Base-by-base conservation (phyloP, 768 basidiomycete genomes). In the Infundibulicybe gibba region DNA sequence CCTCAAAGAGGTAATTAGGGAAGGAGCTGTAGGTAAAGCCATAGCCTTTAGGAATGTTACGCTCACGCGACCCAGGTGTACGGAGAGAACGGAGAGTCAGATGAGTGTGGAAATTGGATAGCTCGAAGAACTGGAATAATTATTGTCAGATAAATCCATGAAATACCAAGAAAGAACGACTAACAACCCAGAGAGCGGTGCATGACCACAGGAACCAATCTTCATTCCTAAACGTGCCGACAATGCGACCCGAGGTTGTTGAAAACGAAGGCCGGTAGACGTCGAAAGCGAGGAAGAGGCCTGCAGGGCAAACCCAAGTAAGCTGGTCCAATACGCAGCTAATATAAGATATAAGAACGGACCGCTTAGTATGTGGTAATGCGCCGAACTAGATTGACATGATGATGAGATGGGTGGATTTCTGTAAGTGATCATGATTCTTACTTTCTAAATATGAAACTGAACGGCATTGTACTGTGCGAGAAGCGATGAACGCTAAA, bases 1-100 rank as follows among this genome's bases (percentile, higher is more conserved):
- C 76, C 68, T 99, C 97, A 59, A 94, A 97, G 61, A 90, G 83
- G 69, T 99, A 99, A 65, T 99, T 97, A 13, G 95, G 92, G 71
- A 80, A 88, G 5, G 90, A 87, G 34, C 94, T 77, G n/a, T 80
- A 67, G 45, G 81, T 72, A 69, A 97, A 99, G 5, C 94, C 94
- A 54, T 93, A 95, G 19, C 97, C 95, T n/a, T 73, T 68, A 0
- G 97, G 97, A 54, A 97, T 86, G n/a, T 77, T 85, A 41, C 95
- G 86, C 46, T 75, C 79, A 49, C 80, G 83, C 5, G 85, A 78
- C 13, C 90, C 91, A 17, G 77, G 70, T 0, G 95, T 92, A 16
- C 97, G 89, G 39, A 99, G 81, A 34, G 77, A 72, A 41, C 92
- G 86, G 15, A 97, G 76, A 12, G 80, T 90, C 48, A 94, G 57